Conservation (phyloP, 129 eudicot genomes). For the Calendula officinalis region DNA sequence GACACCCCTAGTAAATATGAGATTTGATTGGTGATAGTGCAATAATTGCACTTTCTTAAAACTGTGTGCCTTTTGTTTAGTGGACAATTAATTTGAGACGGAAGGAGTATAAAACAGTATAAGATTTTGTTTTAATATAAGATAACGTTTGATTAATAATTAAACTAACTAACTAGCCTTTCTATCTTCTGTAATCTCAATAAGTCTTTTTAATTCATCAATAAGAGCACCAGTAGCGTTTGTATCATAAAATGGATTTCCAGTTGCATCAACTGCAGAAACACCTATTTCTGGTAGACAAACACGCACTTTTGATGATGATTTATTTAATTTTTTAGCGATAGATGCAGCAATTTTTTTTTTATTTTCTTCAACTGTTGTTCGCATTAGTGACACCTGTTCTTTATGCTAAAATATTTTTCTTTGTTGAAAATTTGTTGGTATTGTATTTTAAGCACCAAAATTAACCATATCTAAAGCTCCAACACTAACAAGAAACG, state of each 20-base stretch:
- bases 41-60: too few species aligned
- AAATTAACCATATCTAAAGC: slow-evolving; percentile 99
- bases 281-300: slow-evolving; percentile 91
- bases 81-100: too few species aligned
- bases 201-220: slow-evolving; percentile 60
- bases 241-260: slow-evolving; percentile 86
- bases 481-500: slow-evolving; percentile 84
- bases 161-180: slow-evolving; percentile 71
- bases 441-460: slow-evolving; percentile 71
- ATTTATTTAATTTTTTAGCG: slow-evolving; percentile 67
- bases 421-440: slow-evolving; percentile 67
- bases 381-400: slow-evolving; percentile 93
- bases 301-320: slow-evolving; percentile 71
- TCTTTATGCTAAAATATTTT: slow-evolving; percentile 77
- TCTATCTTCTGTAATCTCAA: slow-evolving; percentile 63
- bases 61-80: too few species aligned
- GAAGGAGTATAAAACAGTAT: neutral
- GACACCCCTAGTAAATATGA: too few species aligned
- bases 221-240: slow-evolving; percentile 71
- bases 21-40: too few species aligned
- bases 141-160: slow-evolving; percentile 26
- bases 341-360: slow-evolving; percentile 82
- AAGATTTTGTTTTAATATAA: too few species aligned
- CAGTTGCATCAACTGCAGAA: slow-evolving; percentile 93
- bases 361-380: slow-evolving; percentile 76